Evolutionary conservation across 371 early-diverging fungal species (phyloP).

Genomic region (Conidiobolus incongruus): DNA sequence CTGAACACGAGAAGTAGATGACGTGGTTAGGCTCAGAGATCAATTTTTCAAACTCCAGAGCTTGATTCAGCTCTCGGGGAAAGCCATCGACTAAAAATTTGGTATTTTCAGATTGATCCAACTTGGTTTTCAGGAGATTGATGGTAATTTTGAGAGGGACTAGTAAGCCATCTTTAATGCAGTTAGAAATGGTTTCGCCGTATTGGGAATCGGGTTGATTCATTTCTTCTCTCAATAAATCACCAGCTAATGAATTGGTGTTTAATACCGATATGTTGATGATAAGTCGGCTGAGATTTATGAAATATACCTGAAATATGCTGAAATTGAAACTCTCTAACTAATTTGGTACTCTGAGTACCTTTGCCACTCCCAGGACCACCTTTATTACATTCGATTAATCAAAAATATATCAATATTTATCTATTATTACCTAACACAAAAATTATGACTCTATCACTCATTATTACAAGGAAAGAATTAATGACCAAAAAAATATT

Average conservation of each 20-base stretch:
- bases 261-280: neutral
- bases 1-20: constrained; percentile 83
- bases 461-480: no score
- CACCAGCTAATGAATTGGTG: constrained; percentile 58
- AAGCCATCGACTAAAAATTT: constrained; percentile 91
- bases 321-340: constrained; percentile 71
- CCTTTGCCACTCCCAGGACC: constrained; percentile 85
- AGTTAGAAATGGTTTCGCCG: constrained; percentile 68
- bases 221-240: constrained; percentile 79
- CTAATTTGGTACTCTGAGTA: constrained; percentile 73
- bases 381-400: no score
- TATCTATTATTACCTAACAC: no score
- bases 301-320: constrained; percentile 62
- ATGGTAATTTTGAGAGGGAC: constrained; percentile 94
- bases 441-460: no score
- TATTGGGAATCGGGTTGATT: constrained; percentile 57
- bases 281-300: neutral
- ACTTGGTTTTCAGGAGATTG: constrained; percentile 65
- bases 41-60: constrained; percentile 70
- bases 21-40: constrained; percentile 40
- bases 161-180: constrained; percentile 80
- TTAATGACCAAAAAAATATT: no score
- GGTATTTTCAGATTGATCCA: constrained; percentile 35
- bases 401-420: no score
- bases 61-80: constrained; percentile 87